These are phyloP conservation scores for Geotrichum restrictum DNA, from an alignment of 1,139 yeast genomes.

Conservation along the genomic window DNA sequence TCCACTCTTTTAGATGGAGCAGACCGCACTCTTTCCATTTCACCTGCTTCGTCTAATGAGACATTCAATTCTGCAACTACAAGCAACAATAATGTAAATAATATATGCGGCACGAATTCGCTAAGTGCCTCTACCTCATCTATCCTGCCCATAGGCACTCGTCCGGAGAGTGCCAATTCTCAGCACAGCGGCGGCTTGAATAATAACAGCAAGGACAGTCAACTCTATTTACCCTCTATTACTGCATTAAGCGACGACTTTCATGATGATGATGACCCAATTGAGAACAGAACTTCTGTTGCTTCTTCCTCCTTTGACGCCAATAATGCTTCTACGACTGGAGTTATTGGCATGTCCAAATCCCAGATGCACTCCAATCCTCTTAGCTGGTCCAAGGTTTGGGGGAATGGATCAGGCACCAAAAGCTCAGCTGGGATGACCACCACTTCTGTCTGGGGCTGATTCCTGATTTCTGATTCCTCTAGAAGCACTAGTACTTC, in stretches of 20 bases:
- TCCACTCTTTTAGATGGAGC: neutral
- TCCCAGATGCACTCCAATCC: neutral
- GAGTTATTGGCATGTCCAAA: slow-evolving; percentile 4
- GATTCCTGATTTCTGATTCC: slow-evolving; percentile 3
- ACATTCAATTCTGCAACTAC: slow-evolving; percentile 2
- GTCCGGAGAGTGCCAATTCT: slow-evolving; percentile 10
- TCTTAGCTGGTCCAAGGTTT: slow-evolving; percentile 15
- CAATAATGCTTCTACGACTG: neutral
- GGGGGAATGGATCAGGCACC: slow-evolving; percentile 13
- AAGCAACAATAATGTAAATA: neutral
- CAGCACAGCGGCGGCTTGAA: neutral
- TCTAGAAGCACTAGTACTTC: no score
- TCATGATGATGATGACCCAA: slow-evolving; percentile 9
- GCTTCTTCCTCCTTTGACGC: neutral
- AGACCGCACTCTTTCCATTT: slow-evolving; percentile 9
- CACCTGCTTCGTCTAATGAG: slow-evolving; percentile 17
- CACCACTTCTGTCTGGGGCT: slow-evolving; percentile 18
- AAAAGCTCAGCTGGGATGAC: neutral
- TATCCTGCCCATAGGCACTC: slow-evolving; percentile 13
- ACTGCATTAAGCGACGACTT: slow-evolving; percentile 3
- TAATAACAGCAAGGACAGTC: neutral
- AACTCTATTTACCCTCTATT: slow-evolving; percentile 2
- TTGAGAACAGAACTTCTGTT: neutral
- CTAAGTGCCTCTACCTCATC: neutral
- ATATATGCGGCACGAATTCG: neutral